Evolutionary conservation across 148 eudicot species (phyloP).

Genomic region (Nepenthes mirabilis): DNA sequence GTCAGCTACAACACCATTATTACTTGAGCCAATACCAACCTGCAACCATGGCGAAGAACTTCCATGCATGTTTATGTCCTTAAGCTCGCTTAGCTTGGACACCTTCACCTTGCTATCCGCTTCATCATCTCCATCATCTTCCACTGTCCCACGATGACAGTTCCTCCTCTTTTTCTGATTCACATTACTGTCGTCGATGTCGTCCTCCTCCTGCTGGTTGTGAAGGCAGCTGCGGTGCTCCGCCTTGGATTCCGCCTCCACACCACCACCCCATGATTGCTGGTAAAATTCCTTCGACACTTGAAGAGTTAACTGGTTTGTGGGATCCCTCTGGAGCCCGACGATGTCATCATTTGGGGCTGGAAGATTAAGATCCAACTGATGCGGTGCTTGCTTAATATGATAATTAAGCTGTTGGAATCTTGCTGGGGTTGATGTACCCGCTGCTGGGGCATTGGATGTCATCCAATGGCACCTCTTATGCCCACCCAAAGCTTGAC

Average conservation of each 20-base stretch:
- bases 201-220: neutral
- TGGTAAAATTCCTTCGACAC: constrained; percentile 51
- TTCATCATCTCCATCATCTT: constrained; percentile 45
- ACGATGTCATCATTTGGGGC: constrained; percentile 13
- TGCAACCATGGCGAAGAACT: constrained; percentile 62
- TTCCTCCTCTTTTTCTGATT: neutral
- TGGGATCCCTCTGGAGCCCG: constrained; percentile 13
- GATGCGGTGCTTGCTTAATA: constrained; percentile 16
- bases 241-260: constrained; percentile 5
- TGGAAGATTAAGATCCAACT: constrained; percentile 54
- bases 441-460: constrained; percentile 40
- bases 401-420: constrained; percentile 37
- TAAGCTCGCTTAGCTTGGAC: constrained; percentile 53
- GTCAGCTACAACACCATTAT: constrained; percentile 28
- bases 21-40: constrained; percentile 57
- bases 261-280: constrained; percentile 30
- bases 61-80: constrained; percentile 35
- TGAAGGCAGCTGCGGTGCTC: constrained; percentile 3
- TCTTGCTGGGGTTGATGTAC: constrained; percentile 28
- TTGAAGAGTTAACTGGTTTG: constrained; percentile 40
- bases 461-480: constrained; percentile 94
- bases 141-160: constrained; percentile 1
- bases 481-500: constrained; percentile 90
- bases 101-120: constrained; percentile 63
- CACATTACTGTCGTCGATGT: too few relatives aligned